Evolutionary conservation across 2,329 filamentous ascomycete species (phyloP), one percentile per base, ranked within the genome.

Genomic region (Rutstroemia sp.): DNA sequence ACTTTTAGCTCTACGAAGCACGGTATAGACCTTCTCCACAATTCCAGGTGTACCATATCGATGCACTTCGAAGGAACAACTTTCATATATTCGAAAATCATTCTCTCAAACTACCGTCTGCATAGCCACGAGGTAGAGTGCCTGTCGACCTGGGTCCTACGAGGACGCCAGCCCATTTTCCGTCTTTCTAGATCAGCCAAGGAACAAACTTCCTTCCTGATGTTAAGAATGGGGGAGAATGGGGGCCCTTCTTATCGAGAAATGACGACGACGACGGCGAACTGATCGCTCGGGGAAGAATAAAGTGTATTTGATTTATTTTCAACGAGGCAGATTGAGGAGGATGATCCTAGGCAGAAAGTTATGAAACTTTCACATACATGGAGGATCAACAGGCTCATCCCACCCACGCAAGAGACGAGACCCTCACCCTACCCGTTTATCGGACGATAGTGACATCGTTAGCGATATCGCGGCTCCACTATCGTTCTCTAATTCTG

Each of bases 251-350:
- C 16, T 10, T 19, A 12, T 44, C 40, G 9, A 8, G 25, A 19
- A 44, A 12, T 21, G 17, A 44, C 16, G 3, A 19, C 21, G n/a
- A 21, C 17, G 40, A 23, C n/a, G 21, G 16, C 40, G 40, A 21
- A 12, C 9, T 19, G 40, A 23, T 19, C 21, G 40, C 17, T n/a
- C 25, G 25, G n/a, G n/a, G 40, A 19, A 21, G 6, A 44, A 8
- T 19, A 21, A 21, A 44, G 21, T 21, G 40, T 19, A 5, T 17
- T 19, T 16, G 17, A 21, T 44, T 21, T 19, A 44, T 44, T 44
- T 44, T n/a, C 12, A 49, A 40, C 25, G 30, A 49, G 53, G 46
- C 47, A 56, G 53, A 56, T 27, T 25, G 38, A 44, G 17, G n/a
- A 27, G 17, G 27, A 25, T 44, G 21, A 44, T 25, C 42, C 5